phyloP scores from a whole-genome alignment of 345 rosid genomes.

The Viola odorata region DNA sequence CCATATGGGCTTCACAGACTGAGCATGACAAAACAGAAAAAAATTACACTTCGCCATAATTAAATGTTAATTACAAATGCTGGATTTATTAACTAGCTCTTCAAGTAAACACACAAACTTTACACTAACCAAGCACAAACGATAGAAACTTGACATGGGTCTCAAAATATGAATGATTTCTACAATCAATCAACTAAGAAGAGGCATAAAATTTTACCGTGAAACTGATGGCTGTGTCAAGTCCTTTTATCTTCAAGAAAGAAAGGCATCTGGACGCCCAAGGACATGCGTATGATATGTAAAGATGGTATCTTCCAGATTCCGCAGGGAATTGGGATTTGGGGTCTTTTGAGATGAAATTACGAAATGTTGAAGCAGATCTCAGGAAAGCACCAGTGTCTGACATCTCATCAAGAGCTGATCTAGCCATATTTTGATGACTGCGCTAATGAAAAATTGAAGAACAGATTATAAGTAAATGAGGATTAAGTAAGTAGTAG shows the following conservation, averaged over 20 bases:
- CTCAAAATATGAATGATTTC: neutral
- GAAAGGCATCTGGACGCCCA: slow-evolving; percentile 93
- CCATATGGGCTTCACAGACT: slow-evolving; percentile 89
- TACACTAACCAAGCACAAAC: neutral
- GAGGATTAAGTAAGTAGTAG: no score
- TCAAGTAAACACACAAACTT: no score
- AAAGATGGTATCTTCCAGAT: slow-evolving; percentile 88
- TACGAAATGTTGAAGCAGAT: slow-evolving; percentile 79
- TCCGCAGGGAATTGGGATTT: slow-evolving; percentile 70
- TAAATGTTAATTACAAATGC: neutral
- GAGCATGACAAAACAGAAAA: slow-evolving; percentile 13
- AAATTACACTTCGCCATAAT: neutral
- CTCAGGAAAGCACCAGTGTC: slow-evolving; percentile 66
- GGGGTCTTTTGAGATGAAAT: slow-evolving; percentile 53
- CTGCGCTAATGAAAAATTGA: neutral
- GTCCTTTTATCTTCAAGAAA: slow-evolving; percentile 79
- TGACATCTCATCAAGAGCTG: slow-evolving; percentile 71
- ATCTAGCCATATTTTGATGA: slow-evolving; percentile 54
- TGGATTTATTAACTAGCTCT: no score
- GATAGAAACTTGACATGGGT: neutral
- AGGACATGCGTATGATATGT: slow-evolving; percentile 91
- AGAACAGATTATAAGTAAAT: no score
- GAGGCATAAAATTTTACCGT: slow-evolving; percentile 32
- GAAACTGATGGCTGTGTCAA: slow-evolving; percentile 65
- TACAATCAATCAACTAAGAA: neutral